phyloP scores from a whole-genome alignment of 179 eudicot species.

The Sideroxylon spinosum region DNA sequence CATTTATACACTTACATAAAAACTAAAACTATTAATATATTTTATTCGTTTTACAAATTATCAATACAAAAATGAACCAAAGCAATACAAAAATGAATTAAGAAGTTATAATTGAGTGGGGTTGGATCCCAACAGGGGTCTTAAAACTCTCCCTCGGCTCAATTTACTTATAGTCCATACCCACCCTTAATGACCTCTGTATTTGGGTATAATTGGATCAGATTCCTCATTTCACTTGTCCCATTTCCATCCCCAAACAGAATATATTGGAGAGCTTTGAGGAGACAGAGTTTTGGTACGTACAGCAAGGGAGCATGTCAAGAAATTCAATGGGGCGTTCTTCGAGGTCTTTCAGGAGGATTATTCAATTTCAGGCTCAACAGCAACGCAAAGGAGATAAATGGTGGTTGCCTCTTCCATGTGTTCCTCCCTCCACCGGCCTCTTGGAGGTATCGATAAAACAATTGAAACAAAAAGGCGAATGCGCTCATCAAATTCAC shows the following conservation, averaged over 20 bases:
- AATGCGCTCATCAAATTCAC: constrained; percentile 58
- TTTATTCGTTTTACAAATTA: too few relatives aligned
- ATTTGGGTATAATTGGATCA: too few relatives aligned
- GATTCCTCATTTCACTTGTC: too few relatives aligned
- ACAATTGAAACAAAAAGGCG: constrained; percentile 63
- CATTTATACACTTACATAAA: too few relatives aligned
- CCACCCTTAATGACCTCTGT: too few relatives aligned
- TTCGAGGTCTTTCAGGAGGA: constrained; percentile 60
- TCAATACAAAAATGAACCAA: too few relatives aligned
- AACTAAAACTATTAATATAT: too few relatives aligned
- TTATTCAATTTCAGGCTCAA: constrained; percentile 26
- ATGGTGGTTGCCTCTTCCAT: constrained; percentile 93
- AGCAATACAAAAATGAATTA: too few relatives aligned
- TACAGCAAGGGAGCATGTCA: constrained; percentile 68
- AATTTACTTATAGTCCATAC: too few relatives aligned
- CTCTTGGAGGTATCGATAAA: constrained; percentile 63
- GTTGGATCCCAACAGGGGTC: too few relatives aligned
- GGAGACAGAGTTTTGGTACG: constrained; percentile 85
- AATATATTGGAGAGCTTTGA: constrained; percentile 76
- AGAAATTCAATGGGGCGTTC: constrained; percentile 34
- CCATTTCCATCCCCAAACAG: constrained; percentile 25
- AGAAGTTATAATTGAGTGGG: too few relatives aligned
- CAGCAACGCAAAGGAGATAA: neutral
- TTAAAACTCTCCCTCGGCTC: too few relatives aligned
- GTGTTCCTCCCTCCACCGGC: constrained; percentile 57